Conservation (phyloP, 371 early-diverging fungal genomes). For the Rhizopus arrhizus region DNA sequence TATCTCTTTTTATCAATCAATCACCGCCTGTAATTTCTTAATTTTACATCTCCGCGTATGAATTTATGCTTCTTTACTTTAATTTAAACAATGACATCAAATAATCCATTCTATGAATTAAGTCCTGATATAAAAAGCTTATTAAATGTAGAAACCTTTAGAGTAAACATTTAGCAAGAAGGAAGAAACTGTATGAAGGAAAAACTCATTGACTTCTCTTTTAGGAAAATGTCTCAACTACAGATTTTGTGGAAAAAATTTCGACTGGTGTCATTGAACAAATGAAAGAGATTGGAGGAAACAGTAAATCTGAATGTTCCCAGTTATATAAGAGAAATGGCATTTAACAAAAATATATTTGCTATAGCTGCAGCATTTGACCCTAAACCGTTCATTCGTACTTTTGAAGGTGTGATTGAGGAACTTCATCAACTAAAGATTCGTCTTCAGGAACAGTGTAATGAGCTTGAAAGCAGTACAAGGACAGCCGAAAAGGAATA, state of each 20-base stretch:
- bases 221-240: constrained; percentile 57
- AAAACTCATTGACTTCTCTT: background rate
- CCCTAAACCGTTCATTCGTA: constrained; percentile 86
- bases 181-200: background rate
- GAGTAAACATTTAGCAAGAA: constrained; percentile 13
- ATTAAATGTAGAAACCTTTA: constrained; percentile 25
- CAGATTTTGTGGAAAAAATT: constrained; percentile 62
- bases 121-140: constrained; percentile 22
- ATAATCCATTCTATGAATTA: constrained; percentile 29
- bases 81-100: constrained; percentile 8
- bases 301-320: constrained; percentile 14
- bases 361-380: constrained; percentile 49
- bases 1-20: too few relatives aligned
- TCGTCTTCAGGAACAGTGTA: constrained; percentile 79
- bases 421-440: constrained; percentile 75
- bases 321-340: background rate
- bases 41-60: constrained; percentile 1
- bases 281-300: constrained; percentile 28
- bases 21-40: too few relatives aligned
- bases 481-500: constrained; percentile 75
- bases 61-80: background rate
- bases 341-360: background rate
- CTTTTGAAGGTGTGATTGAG: constrained; percentile 84
- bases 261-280: constrained; percentile 43
- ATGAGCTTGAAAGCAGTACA: constrained; percentile 79